A percentile compares a stretch with the other conserved stretches of the same genome.
Conservation (phyloP, 345 rosid genomes). For the Viola odorata region DNA sequence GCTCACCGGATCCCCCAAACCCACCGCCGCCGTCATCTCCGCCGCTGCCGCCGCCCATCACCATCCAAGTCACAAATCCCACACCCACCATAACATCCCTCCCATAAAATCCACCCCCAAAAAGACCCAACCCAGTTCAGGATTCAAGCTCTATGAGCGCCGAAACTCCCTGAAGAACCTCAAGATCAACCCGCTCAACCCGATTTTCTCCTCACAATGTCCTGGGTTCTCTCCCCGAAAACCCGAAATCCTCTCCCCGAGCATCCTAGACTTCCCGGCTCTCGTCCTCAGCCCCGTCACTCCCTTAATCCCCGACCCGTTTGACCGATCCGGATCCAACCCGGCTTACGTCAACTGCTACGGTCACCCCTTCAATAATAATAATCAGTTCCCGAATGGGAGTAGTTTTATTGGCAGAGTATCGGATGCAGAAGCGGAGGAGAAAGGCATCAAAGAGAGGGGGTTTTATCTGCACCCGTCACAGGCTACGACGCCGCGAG, state of each 20-base stretch:
- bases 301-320: constrained; percentile 88
- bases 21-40: constrained; percentile 17
- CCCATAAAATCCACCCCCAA: constrained; percentile 87
- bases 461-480: constrained; percentile 88
- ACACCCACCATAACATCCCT: constrained; percentile 48
- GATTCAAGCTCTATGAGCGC: constrained; percentile 88
- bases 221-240: constrained; percentile 67
- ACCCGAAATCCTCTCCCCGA: constrained; percentile 84
- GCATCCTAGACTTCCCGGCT: constrained; percentile 83
- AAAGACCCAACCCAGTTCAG: constrained; percentile 59
- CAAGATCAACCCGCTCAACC: constrained; percentile 74
- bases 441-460: constrained; percentile 77
- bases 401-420: too few relatives aligned
- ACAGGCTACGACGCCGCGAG: constrained; percentile 76
- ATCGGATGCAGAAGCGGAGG: constrained; percentile 47
- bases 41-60: neutral
- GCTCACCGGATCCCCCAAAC: constrained; percentile 75
- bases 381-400: too few relatives aligned
- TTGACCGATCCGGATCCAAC: constrained; percentile 65
- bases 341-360: too few relatives aligned
- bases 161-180: constrained; percentile 81
- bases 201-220: constrained; percentile 36
- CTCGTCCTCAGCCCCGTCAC: constrained; percentile 88
- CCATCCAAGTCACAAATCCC: constrained; percentile 45
- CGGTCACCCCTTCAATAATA: too few relatives aligned